A percentile compares a stretch with the other conserved stretches of the same genome.
Conservation (phyloP, 306 rosid genomes). For the Arachis stenosperma region DNA sequence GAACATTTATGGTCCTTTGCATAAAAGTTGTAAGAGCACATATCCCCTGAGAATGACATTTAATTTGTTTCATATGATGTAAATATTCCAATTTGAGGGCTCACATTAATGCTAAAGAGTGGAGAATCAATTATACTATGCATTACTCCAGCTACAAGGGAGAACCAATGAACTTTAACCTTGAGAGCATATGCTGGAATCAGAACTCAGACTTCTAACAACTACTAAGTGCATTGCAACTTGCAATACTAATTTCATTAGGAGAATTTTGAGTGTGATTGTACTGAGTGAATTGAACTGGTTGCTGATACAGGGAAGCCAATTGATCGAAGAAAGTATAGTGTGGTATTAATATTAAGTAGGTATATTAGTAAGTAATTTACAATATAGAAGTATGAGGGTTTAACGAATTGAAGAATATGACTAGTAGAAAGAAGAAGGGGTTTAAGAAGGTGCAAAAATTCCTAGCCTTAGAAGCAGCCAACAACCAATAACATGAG, state of each 20-base stretch:
- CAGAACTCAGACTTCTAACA: neutral
- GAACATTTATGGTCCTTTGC: conserved; percentile 2
- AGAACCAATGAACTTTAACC: neutral
- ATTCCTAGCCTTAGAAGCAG: too few relatives aligned
- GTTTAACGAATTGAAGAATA: too few relatives aligned
- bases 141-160: neutral
- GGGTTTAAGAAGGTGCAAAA: too few relatives aligned
- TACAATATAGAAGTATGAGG: too few relatives aligned
- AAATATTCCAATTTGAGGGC: conserved; percentile 5
- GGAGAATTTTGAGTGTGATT: neutral
- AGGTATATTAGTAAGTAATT: too few relatives aligned
- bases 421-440: too few relatives aligned
- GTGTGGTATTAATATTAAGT: too few relatives aligned
- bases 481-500: too few relatives aligned
- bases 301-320: too few relatives aligned
- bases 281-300: too few relatives aligned
- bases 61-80: conserved; percentile 14
- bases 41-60: conserved; percentile 15
- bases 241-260: neutral
- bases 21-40: conserved; percentile 31
- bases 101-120: conserved; percentile 17
- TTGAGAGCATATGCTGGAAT: conserved; percentile 21
- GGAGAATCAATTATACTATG: conserved; percentile 23
- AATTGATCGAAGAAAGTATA: too few relatives aligned
- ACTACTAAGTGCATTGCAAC: neutral